Percentiles rank a stretch among this genome's conserved stretches.
These are phyloP conservation scores for Daldinia vernicosa DNA, from an alignment of 495 filamentous ascomycete genomes.

Conservation along the genomic window DNA sequence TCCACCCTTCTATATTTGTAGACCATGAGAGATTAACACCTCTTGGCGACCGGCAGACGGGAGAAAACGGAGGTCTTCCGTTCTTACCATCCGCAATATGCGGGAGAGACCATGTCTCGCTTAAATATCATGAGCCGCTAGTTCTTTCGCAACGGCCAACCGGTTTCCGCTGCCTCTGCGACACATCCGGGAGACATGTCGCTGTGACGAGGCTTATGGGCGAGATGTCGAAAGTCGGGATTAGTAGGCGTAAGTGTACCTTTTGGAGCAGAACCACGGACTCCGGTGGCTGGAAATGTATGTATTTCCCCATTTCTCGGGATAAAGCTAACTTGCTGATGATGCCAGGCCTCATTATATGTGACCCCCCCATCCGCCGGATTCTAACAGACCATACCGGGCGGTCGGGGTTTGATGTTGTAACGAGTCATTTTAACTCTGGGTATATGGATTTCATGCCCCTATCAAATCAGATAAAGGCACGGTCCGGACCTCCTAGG, in stretches of 20 bases:
- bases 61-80: slow-evolving; percentile 1
- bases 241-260: slow-evolving; percentile 1
- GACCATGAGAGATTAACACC: neutral
- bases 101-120: neutral
- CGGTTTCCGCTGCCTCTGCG: neutral
- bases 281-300: neutral
- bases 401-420: neutral
- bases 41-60: neutral
- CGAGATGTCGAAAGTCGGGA: neutral
- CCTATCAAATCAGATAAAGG: neutral
- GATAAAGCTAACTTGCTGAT: neutral
- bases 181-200: neutral
- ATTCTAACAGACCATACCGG: neutral
- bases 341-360: slow-evolving; percentile 4
- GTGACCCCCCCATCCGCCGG: slow-evolving; percentile 1
- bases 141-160: neutral
- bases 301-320: neutral
- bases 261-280: neutral
- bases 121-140: slow-evolving; percentile 2
- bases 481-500: neutral
- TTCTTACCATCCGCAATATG: neutral
- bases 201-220: neutral
- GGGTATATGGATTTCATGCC: slow-evolving; percentile 7
- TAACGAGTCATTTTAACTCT: neutral
- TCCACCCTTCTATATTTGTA: neutral